Evolutionary conservation across 495 filamentous ascomycete genomes (phyloP), one percentile per base, ranked within the genome.

Genomic region (Mytilinidion resinicola): DNA sequence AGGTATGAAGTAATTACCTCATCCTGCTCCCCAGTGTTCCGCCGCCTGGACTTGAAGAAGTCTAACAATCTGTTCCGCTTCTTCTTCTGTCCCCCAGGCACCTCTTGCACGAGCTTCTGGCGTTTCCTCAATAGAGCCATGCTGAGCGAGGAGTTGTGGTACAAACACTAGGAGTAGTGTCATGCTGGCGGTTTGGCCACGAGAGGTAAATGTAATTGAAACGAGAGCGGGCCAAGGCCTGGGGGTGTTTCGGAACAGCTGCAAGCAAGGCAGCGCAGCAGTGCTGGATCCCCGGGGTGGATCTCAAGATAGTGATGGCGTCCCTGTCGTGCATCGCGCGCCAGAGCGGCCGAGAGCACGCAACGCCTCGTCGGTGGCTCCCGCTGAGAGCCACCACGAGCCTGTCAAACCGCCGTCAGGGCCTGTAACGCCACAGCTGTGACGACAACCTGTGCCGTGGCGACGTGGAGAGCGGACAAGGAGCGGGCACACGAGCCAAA

Each of bases 11-110:
- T 38, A 15, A 44, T 49, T 37, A 51, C 34, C 15, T 20, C 19
- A 11, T 10, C 15, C 8, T 39, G 41, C 19, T 38, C 47, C 15
- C 57, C 15, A 14, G 33, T 21, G 54, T 51, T 65, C 42, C 56
- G 39, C 55, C 57, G 57, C 39, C 55, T 58, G 4, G 30, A 34
- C 25, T 48, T 56, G 55, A 65, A 65, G 55, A 65, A 61, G 36
- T 57, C 58, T 5, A 39, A 25, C 6, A 61, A 39, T 36, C 51
- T 48, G 58, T 65, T 53, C 17, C 58, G 36, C 55, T 51, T 58
- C 21, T 35, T 47, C 59, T 56, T 61, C 55, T 61, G 57, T 35
- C 3, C 55, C 9, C 11, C 41, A 33, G 39, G 15, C 37, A 33
- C 54, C 25, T 61, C 55, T 25, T n/a, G 20, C 12, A 30, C 4